Base-by-base conservation (phyloP, 139 green algal species). In the Gonium pectorale region DNA sequence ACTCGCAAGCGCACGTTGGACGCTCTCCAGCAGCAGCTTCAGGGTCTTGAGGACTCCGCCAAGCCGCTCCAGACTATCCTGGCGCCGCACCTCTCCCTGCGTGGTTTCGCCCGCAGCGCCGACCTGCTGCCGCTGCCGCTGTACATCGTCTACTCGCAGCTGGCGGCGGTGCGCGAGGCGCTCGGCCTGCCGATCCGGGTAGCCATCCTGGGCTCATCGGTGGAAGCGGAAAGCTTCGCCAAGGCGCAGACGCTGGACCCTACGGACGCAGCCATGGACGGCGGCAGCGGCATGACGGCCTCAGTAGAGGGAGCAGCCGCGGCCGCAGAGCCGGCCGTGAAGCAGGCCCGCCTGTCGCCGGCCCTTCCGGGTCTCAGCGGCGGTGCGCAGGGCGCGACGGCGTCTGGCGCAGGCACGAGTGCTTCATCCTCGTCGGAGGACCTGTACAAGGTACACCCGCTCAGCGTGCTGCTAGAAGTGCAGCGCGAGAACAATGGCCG, bases 101-200 rank as follows among this genome's bases (percentile, higher is more conserved):
- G 63, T 5, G 79, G 86, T 44, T 70, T 90, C 27, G 80, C 85
- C n/a, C 49, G 62, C 33, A 52, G 54, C 27, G 86, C 91, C 35
- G 80, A 90, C 37, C 87, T 96, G 46, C 86, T 96, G 35, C 92
- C 93, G 22, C 70, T 86, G 46, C 88, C 92, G 0, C 75, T 96
- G 15, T 95, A 94, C 83, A 79, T 95, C 35, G 49, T 94, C n/a
- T 96, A 94, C 87, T 88, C 88, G 13, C 93, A 95, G 85, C 68
- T 96, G 3, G 73, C 80, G 29, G 89, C 90, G 0, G 79, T 77
- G 49, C 29, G 74, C 19, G 88, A 95, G 38, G 89, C 88, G 13
- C 79, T 93, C 5, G 75, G 80, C 17, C 64, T 94, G 26, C 46
- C 52, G n/a, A 84, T 93, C 64, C 75, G 79, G 35, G 89, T 92